Evolutionary conservation across 2,329 filamentous ascomycete genomes (phyloP).

Genomic region (Fusarium sp.): DNA sequence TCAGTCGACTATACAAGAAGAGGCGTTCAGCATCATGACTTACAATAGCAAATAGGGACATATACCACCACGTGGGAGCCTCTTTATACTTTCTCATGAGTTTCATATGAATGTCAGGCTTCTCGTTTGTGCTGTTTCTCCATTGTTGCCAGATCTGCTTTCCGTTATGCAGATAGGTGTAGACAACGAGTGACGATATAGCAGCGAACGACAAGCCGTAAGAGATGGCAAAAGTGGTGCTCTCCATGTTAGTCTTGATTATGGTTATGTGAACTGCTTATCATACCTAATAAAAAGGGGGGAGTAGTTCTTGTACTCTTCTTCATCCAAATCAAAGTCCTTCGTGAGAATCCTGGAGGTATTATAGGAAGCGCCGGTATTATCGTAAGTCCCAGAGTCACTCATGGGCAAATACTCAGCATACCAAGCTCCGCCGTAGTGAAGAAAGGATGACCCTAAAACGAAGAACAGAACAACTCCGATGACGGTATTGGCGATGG

Average conservation of each 20-base stretch:
- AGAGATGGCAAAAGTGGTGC: slow-evolving; percentile 73
- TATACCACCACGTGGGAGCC: slow-evolving; percentile 71
- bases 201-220: slow-evolving; percentile 79
- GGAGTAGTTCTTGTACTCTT: slow-evolving; percentile 72
- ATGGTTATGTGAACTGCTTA: too few relatives aligned
- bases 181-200: slow-evolving; percentile 73
- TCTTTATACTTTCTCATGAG: slow-evolving; percentile 70
- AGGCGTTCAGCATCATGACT: slow-evolving; percentile 34
- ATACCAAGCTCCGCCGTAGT: slow-evolving; percentile 73
- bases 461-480: slow-evolving; percentile 73
- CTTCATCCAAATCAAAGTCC: slow-evolving; percentile 68
- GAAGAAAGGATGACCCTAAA: slow-evolving; percentile 64
- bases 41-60: slow-evolving; percentile 63
- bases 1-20: slow-evolving; percentile 12
- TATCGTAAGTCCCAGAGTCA: slow-evolving; percentile 75
- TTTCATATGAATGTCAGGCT: slow-evolving; percentile 70
- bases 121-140: slow-evolving; percentile 64
- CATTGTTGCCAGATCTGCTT: slow-evolving; percentile 71
- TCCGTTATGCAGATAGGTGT: slow-evolving; percentile 73
- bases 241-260: slow-evolving; percentile 43
- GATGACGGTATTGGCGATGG: slow-evolving; percentile 76
- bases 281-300: slow-evolving; percentile 68
- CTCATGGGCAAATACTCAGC: slow-evolving; percentile 72
- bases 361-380: slow-evolving; percentile 70
- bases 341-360: slow-evolving; percentile 68